Evolutionary conservation across 1,139 yeast genomes (phyloP), one percentile per base, ranked within the genome.

Genomic region (Saccharomyces hybrid): DNA sequence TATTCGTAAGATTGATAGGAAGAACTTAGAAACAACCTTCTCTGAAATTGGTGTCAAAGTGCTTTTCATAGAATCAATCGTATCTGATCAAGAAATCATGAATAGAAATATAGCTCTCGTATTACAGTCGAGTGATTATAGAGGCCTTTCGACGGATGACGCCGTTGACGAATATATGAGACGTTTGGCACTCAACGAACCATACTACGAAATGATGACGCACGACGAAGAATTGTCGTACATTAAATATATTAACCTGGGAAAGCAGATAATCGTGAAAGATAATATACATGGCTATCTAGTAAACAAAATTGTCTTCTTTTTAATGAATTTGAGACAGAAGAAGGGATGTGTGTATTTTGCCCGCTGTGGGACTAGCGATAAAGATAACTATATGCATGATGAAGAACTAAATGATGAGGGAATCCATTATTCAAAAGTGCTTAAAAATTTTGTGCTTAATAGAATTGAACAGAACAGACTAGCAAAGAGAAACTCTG

Each of bases 301-400:
- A 68, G 84, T 89, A 59, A 88, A 91, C 68, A 86, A 93, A 65
- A 93, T 91, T 48, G 89, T 91, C 24, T 89, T 88, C 70, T 91
- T 88, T 71, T 75, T 91, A 66, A 87, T 91, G 89, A 91, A 91
- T 72, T 79, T 93, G 12, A 80, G 61, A 84, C 88, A 64, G 88
- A 89, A 68, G 79, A 82, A 55, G 96, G 1, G 86, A 90, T 44
- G 90, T 89, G 32, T 93, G 81, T 72, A 89, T 89, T 73, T 60
- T 28, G 59, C 59, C 7, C 49, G 61, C 96, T 98, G 97, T 58
- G 86, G 88, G 55, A 80, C 83, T 57, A 61, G 78, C 75, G 67
- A 82, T 50, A 61, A 69, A 29, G 76, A 73, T 56, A 71, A 71
- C 50, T 73, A 72, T 54, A 61, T 68, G 32, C 73, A 81, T 56